Conservation (phyloP, 2,329 filamentous ascomycete genomes). For the Meredithiella fracta region DNA sequence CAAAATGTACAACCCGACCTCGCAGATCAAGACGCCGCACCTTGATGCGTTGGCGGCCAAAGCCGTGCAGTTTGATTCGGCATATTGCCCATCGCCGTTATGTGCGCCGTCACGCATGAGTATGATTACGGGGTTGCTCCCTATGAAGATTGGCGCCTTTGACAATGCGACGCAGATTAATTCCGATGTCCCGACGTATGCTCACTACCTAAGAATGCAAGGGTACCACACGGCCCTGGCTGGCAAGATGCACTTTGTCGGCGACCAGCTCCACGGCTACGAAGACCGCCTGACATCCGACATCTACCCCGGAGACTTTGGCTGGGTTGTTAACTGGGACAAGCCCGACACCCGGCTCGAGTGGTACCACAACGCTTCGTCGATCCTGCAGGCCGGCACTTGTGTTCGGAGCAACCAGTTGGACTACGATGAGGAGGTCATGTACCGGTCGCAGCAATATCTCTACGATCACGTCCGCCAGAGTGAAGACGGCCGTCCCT, state of each 20-base stretch:
- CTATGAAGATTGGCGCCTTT: constrained; percentile 79
- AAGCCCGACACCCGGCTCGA: constrained; percentile 71
- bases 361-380: constrained; percentile 95
- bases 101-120: constrained; percentile 88
- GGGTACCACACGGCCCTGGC: constrained; percentile 84
- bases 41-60: constrained; percentile 66
- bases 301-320: constrained; percentile 88
- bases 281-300: constrained; percentile 86
- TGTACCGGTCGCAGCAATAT: constrained; percentile 80
- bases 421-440: constrained; percentile 91
- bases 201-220: constrained; percentile 70
- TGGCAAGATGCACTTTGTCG: constrained; percentile 96
- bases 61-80: constrained; percentile 81
- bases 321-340: constrained; percentile 94
- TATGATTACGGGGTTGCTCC: constrained; percentile 82
- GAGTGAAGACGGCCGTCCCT: constrained; percentile 55
- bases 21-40: constrained; percentile 83
- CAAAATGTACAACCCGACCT: constrained; percentile 78
- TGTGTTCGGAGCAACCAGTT: constrained; percentile 88
- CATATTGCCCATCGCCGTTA: constrained; percentile 85
- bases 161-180: constrained; percentile 79
- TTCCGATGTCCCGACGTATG: constrained; percentile 77
- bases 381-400: constrained; percentile 74
- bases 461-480: constrained; percentile 81
- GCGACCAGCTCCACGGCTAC: constrained; percentile 86